Conservation (phyloP, 202 grass and related monocot species). For the Setaria italica region DNA sequence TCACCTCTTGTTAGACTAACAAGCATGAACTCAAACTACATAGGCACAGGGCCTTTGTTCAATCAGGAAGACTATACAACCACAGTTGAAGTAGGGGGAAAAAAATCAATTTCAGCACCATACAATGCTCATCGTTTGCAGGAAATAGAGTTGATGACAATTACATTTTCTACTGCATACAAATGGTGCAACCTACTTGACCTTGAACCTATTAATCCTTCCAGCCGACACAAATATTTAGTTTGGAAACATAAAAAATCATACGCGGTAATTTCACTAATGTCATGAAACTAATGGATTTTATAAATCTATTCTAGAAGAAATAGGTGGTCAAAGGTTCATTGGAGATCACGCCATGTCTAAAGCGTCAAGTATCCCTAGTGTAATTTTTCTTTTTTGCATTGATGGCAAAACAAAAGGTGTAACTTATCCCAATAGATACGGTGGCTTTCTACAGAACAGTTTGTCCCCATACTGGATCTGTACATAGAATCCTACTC, state of each 20-base stretch:
- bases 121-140: neutral
- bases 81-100: neutral
- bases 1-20: conserved; percentile 13
- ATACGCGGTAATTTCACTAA: too few relatives aligned
- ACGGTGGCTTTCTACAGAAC: neutral
- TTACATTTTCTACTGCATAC: conserved; percentile 1
- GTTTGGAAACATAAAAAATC: neutral
- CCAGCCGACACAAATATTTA: neutral
- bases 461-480: neutral
- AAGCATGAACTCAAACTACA: neutral
- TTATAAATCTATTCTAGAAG: neutral
- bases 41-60: conserved; percentile 12
- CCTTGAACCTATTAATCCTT: conserved; percentile 5
- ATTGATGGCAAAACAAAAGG: neutral
- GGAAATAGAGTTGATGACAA: conserved; percentile 1
- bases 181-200: neutral
- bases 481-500: neutral
- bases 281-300: neutral
- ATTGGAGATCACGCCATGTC: neutral
- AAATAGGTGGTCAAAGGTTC: neutral
- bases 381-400: neutral
- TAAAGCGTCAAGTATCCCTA: neutral
- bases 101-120: neutral
- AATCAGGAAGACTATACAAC: neutral
- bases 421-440: neutral